phyloP scores from a whole-genome alignment of 1,139 yeast species.

The Suhomyces atakaporum region DNA sequence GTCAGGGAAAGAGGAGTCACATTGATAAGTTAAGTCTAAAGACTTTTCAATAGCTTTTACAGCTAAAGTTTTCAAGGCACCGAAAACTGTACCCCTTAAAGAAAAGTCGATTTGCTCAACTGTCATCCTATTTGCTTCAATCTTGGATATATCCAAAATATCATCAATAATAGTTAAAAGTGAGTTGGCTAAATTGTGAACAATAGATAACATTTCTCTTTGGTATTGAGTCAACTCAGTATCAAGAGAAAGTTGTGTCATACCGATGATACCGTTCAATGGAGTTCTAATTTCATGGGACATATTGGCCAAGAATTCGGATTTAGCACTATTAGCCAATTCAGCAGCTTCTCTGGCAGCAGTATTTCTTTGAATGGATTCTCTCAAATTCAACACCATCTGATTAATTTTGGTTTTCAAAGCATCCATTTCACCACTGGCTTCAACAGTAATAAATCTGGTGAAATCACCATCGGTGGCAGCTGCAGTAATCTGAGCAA shows the following conservation, averaged over 20 bases:
- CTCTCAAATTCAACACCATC: conserved; percentile 86
- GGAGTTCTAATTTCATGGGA: conserved; percentile 93
- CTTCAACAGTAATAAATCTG: conserved; percentile 85
- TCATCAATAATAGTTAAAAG: conserved; percentile 84
- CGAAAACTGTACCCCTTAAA: conserved; percentile 81
- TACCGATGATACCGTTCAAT: conserved; percentile 89
- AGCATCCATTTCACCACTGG: conserved; percentile 93
- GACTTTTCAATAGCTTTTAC: conserved; percentile 87
- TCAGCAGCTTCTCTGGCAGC: conserved; percentile 95
- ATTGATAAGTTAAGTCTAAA: conserved; percentile 74
- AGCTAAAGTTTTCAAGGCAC: conserved; percentile 83
- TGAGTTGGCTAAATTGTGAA: conserved; percentile 82
- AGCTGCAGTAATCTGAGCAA: conserved; percentile 90
- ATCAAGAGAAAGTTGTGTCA: conserved; percentile 86
- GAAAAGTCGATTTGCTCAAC: conserved; percentile 87
- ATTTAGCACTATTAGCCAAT: conserved; percentile 85
- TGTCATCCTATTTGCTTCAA: conserved; percentile 91
- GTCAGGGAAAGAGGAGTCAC: conserved; percentile 85
- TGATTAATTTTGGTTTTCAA: conserved; percentile 86
- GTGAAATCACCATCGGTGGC: conserved; percentile 95
- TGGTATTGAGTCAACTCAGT: conserved; percentile 87
- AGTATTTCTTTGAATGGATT: conserved; percentile 85
- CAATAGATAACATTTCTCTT: conserved; percentile 85
- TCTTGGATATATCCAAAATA: conserved; percentile 85
- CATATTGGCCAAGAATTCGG: conserved; percentile 88